Percentiles rank a stretch among this genome's conserved stretches.
phyloP scores from a whole-genome alignment of 345 rosid genomes.

The Isatis tinctoria region DNA sequence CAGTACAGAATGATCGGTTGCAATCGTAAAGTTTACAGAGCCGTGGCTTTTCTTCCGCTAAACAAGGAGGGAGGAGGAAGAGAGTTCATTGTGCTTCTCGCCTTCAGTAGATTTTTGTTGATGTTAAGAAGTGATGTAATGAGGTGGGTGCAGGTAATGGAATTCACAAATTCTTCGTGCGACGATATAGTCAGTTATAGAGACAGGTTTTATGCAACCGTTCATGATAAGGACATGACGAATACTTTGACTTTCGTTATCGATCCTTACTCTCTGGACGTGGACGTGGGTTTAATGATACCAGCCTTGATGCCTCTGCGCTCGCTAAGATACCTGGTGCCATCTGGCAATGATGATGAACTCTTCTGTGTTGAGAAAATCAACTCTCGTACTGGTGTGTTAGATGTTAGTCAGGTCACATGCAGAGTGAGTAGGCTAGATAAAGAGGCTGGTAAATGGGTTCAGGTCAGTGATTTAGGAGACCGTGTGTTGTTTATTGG shows the following conservation, averaged over 20 bases:
- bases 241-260: neutral
- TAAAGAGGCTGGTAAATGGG: neutral
- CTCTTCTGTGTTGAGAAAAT: neutral
- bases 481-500: neutral
- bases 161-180: neutral
- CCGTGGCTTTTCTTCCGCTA: neutral
- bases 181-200: neutral
- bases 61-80: neutral
- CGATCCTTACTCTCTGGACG: neutral
- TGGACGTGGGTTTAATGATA: neutral
- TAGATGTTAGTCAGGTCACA: neutral
- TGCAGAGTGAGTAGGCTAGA: neutral
- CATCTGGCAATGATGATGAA: neutral
- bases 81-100: neutral
- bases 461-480: neutral
- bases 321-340: neutral
- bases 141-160: neutral
- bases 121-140: neutral
- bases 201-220: neutral
- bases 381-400: neutral
- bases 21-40: neutral
- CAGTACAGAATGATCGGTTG: neutral
- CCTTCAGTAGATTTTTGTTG: neutral
- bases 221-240: neutral
- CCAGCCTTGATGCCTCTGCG: neutral